Percentiles rank a stretch among this genome's conserved stretches.
Conservation (phyloP, 352 stramenopile genomes). For the Saprolegnia diclina region DNA sequence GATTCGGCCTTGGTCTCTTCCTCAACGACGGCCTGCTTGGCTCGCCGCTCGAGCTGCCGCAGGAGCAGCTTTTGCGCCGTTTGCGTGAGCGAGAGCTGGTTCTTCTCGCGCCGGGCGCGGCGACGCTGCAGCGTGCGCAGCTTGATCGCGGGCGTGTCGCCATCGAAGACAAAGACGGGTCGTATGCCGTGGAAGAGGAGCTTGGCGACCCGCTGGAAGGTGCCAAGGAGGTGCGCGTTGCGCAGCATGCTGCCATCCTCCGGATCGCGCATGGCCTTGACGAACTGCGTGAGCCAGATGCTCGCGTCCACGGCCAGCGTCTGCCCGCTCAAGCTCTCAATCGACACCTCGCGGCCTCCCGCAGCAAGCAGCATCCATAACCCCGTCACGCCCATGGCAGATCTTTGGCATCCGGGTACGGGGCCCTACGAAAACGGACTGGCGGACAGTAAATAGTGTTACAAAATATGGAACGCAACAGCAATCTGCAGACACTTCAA, state of each 20-base stretch:
- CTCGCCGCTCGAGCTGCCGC: slow-evolving; percentile 69
- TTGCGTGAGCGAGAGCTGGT: slow-evolving; percentile 68
- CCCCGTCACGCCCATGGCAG: slow-evolving; percentile 97
- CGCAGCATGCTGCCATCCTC: slow-evolving; percentile 91
- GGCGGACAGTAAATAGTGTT: neutral
- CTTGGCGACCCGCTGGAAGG: slow-evolving; percentile 91
- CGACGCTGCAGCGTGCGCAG: slow-evolving; percentile 66
- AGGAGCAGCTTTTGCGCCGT: slow-evolving; percentile 94
- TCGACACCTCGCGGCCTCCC: slow-evolving; percentile 93
- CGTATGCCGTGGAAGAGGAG: slow-evolving; percentile 94
- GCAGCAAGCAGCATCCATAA: slow-evolving; percentile 97
- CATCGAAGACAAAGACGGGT: slow-evolving; percentile 99
- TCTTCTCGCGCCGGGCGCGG: slow-evolving; percentile 51
- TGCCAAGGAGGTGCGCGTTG: slow-evolving; percentile 94
- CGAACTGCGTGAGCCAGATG: slow-evolving; percentile 99
- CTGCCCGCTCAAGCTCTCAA: slow-evolving; percentile 95
- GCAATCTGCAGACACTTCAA: neutral
- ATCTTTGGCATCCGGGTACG: neutral
- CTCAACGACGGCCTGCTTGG: slow-evolving; percentile 35
- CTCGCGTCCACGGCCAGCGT: slow-evolving; percentile 97
- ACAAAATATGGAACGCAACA: neutral
- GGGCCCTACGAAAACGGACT: neutral
- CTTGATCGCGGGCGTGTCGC: slow-evolving; percentile 96
- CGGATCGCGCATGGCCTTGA: slow-evolving; percentile 96
- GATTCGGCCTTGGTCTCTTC: neutral